Conservation (phyloP, 805 yeast genomes). For the Yamadazyma sp. region DNA sequence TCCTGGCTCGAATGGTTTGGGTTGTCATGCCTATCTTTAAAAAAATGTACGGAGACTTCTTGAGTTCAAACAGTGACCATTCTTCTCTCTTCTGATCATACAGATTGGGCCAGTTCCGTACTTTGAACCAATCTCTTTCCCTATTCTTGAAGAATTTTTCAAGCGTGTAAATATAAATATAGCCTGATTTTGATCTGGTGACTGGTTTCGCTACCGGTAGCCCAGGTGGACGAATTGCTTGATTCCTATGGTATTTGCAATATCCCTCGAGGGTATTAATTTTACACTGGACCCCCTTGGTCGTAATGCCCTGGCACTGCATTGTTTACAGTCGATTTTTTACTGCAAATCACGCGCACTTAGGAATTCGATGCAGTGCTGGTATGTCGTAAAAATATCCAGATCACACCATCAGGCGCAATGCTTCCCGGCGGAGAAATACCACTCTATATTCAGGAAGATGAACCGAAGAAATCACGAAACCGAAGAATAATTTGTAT, state of each 20-base stretch:
- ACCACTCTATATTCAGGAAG: no score
- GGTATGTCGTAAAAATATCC: no score
- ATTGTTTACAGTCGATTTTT: no score
- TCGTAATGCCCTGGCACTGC: conserved; percentile 45
- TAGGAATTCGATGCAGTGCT: no score
- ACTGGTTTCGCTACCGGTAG: no score
- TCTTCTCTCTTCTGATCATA: conserved; percentile 19
- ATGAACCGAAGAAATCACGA: no score
- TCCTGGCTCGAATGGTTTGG: conserved; percentile 39
- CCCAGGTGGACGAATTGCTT: neutral
- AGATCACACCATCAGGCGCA: neutral
- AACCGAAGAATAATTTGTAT: no score
- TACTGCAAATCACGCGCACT: conserved; percentile 5
- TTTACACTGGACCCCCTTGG: conserved; percentile 42
- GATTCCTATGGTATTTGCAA: conserved; percentile 34
- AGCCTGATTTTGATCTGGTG: conserved; percentile 29
- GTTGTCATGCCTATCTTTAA: conserved; percentile 58
- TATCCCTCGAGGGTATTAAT: conserved; percentile 21
- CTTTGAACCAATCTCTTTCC: conserved; percentile 31
- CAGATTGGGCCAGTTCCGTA: conserved; percentile 29
- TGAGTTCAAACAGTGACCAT: conserved; percentile 37
- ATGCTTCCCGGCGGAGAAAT: no score
- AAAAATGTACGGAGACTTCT: conserved; percentile 36
- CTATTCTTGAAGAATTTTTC: conserved; percentile 30
- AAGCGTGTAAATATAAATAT: conserved; percentile 52